These are phyloP conservation scores for Lepidium sativum DNA, from an alignment of 345 rosid genomes.

Conservation along the genomic window DNA sequence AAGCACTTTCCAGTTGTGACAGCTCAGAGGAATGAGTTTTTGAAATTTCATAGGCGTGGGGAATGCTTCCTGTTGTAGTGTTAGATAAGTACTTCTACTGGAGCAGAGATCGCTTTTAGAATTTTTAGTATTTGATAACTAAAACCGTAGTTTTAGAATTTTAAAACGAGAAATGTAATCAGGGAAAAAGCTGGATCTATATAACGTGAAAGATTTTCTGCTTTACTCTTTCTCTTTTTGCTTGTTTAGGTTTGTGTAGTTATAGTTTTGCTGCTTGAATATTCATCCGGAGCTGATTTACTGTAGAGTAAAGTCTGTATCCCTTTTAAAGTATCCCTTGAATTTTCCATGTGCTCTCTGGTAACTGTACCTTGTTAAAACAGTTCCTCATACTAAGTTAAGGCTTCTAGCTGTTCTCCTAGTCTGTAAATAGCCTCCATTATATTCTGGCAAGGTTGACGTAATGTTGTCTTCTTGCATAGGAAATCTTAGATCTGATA, in stretches of 20 bases:
- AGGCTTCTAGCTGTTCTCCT: not conserved
- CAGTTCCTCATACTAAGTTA: not conserved
- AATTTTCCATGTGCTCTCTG: not conserved
- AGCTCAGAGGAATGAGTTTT: not conserved
- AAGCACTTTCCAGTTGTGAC: not conserved
- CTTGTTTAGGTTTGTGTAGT: not conserved
- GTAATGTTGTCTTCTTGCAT: not conserved
- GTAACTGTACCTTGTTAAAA: not conserved
- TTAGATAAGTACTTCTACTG: not conserved
- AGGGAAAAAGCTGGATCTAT: not conserved
- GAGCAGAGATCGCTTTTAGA: not conserved
- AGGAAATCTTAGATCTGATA: not conserved
- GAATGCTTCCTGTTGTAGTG: not conserved
- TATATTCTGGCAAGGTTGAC: not conserved
- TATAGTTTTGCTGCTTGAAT: constrained; percentile 1
- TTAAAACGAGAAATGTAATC: not conserved
- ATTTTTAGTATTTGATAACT: not conserved
- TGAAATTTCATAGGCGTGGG: not conserved
- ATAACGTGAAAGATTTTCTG: not conserved
- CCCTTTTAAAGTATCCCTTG: too few relatives aligned
- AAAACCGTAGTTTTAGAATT: not conserved
- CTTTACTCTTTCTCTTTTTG: not conserved
- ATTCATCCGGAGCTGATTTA: not conserved
- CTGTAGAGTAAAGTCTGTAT: not conserved
- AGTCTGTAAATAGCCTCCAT: not conserved